Base-by-base conservation (phyloP, 306 rosid genomes). In the Ammopiptanthus mongolicus region DNA sequence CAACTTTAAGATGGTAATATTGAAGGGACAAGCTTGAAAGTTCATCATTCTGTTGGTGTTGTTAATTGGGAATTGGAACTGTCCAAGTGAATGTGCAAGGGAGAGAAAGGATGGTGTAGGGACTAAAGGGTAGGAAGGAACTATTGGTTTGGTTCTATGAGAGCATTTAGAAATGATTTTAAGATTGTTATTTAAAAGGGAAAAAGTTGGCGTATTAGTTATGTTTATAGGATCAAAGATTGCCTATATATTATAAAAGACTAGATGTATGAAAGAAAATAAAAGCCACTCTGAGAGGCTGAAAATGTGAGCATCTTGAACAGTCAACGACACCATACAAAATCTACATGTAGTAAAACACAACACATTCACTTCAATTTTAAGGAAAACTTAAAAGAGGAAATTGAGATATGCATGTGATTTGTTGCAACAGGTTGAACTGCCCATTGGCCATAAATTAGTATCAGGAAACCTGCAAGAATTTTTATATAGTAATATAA, bases 201-300 rank as follows among this genome's bases (percentile, higher is more conserved):
- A 1, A 65, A 71, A 72, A 72, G 71, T 22, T 63, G 18, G 51
- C 21, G 59, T 6, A 33, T 15, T 37, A 39, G 5, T 14, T 69
- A 5, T 33, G 44, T 62, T 12, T 15, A 0, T 44, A 25, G 68
- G 62, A 53, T 72, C 22, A 28, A 28, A 11, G 68, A 60, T 34
- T 56, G 80, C 10, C 31, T 41, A 18, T 70, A 18, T 70, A 70
- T 29, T 70, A 70, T 29, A 41, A 25, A 52, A 57, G 66, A 51
- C 52, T 59, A 80, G 36, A n/a, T n/a, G n/a, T n/a, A n/a, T 55
- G 66, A 10, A 53, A 42, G 65, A 59, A 51, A 76, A 62, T 55
- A 65, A 7, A 84, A 77, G 81, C 63, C 85, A 84, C 85, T 81
- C 72, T 77, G 65, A 59, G 83, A 53, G 88, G 88, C 83, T 84